Evolutionary conservation across 257 asterid genomes (phyloP).

Genomic region (Solanum ossicruentum): DNA sequence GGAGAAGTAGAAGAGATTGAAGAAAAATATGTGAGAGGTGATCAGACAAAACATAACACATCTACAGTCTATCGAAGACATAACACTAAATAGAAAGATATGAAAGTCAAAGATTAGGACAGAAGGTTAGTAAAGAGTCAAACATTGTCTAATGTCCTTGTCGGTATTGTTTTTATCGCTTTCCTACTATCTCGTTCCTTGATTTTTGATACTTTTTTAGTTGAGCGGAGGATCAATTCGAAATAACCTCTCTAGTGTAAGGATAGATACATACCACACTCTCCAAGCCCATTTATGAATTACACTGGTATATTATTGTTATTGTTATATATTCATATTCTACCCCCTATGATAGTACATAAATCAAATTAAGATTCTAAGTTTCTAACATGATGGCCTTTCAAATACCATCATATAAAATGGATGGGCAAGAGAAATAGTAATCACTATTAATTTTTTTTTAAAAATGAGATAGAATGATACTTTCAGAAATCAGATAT

Average conservation of each 20-base stretch:
- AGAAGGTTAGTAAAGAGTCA: no score
- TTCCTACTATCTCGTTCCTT: background rate
- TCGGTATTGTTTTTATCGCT: background rate
- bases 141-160: background rate
- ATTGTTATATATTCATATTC: background rate
- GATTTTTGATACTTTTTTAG: background rate
- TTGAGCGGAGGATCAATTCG: no score
- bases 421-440: background rate
- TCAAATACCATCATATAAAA: background rate
- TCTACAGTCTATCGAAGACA: accelerated
- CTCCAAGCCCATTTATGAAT: background rate
- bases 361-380: background rate
- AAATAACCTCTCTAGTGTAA: background rate
- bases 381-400: background rate
- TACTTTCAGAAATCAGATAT: background rate
- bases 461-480: background rate
- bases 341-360: background rate
- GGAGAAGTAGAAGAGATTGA: accelerated
- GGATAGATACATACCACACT: background rate
- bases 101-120: background rate
- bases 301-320: background rate
- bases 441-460: background rate
- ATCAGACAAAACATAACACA: background rate
- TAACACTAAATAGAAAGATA: background rate
- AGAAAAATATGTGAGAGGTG: background rate